These are phyloP conservation scores for Stephania yunnanensis DNA, from an alignment of 164 flowering plant genomes.

Conservation along the genomic window DNA sequence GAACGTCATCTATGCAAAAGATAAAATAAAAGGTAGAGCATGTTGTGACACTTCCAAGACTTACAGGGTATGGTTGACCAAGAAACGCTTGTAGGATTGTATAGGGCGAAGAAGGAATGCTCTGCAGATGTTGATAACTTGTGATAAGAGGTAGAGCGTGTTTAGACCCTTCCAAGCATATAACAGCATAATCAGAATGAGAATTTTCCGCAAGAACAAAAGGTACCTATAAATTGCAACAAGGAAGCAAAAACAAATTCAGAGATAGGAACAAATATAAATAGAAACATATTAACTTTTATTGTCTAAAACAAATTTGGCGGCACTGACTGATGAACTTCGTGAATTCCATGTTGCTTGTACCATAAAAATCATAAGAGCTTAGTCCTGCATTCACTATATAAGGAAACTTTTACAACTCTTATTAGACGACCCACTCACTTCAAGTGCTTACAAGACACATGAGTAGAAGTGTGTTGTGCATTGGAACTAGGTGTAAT, in stretches of 20 bases:
- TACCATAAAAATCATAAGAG: too few species aligned
- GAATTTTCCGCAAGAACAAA: constrained; percentile 66
- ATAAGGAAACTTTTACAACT: too few species aligned
- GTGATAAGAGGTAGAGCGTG: constrained; percentile 78
- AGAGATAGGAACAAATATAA: not conserved
- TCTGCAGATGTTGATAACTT: constrained; percentile 65
- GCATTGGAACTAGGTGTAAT: too few species aligned
- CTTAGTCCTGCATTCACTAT: too few species aligned
- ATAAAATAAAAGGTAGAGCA: too few species aligned
- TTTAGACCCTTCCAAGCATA: constrained; percentile 67
- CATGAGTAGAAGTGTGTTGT: too few species aligned
- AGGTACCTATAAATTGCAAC: constrained; percentile 54
- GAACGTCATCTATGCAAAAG: too few species aligned
- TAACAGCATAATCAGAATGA: constrained; percentile 42
- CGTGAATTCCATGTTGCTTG: too few species aligned
- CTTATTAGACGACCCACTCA: too few species aligned
- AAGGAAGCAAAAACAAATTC: not conserved
- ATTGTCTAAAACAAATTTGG: too few species aligned
- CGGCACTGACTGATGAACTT: too few species aligned
- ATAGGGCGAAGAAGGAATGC: constrained; percentile 52
- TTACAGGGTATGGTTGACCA: constrained; percentile 78
- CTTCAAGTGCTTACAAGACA: too few species aligned
- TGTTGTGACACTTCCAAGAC: constrained; percentile 17
- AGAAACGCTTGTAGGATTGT: constrained; percentile 71
- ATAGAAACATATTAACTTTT: not conserved